Evolutionary conservation across 2,329 filamentous ascomycete genomes (phyloP), one percentile per base, ranked within the genome.

Genomic region (Aspergillus niger): DNA sequence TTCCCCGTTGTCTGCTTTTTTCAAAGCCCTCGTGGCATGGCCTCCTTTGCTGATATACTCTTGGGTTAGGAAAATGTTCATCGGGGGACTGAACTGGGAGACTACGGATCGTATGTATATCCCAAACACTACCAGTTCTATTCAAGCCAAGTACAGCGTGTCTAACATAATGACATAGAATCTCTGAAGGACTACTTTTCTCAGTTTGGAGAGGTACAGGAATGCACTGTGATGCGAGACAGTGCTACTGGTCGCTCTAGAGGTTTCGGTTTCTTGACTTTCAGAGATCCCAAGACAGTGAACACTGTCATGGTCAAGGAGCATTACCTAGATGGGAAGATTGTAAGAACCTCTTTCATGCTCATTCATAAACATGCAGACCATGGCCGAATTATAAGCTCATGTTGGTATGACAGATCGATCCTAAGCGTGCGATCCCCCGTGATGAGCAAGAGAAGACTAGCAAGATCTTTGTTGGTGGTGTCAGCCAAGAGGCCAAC

Each of bases 281-380:
- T 99, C 83, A 96, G 91, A 75, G 95, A 99, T 73, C 90, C 95
- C 51, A 97, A 97, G 81, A 97, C 92, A 3, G 95, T 99, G 67
- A 99, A 99, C 75, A 96, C 92, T 67, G 95, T 99, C 65, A 99
- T 99, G 95, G 95, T 99, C 64, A 99, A 99, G 80, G 95, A 99
- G 76, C 95, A 99, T 77, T 96, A 94, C 70, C 85, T 99, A 22
- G 95, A 99, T 74, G 95, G 95, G 63, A 99, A 99, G 79, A 97
- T 99, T 77, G 95, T 98, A 85, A 82, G 91, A 61, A 47, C 49
- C 8, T 44, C 47, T 41, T 60, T 56, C 58, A 61, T 61, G 67
- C 28, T 15, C 20, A 20, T 20, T 20, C 20, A 20, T 20, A 20
- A 26, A 28, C 8, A 22, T 1, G 26, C 26, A 32, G n/a, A 32